These are phyloP conservation scores for Kitagawia praeruptora DNA, from an alignment of 129 eudicot genomes.

Conservation along the genomic window DNA sequence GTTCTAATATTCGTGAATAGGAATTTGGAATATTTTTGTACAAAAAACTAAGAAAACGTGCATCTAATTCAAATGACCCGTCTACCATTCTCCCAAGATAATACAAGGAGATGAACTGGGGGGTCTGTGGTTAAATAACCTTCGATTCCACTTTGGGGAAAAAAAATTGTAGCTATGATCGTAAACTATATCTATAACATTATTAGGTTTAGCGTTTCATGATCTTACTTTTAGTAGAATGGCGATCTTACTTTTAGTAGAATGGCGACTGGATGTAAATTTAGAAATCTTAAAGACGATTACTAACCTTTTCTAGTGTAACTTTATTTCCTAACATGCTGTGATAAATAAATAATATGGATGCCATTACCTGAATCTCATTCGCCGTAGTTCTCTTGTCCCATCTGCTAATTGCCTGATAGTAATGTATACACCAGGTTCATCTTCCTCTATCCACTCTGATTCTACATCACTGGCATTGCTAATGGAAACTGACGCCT, in stretches of 20 bases:
- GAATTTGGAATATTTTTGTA: background rate
- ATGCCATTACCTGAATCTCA: slow-evolving; percentile 68
- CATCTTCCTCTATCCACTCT: slow-evolving; percentile 94
- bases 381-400: slow-evolving; percentile 81
- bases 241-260: background rate
- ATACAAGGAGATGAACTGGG: no score
- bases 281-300: background rate
- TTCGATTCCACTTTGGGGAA: no score
- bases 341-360: background rate
- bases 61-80: no score
- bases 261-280: background rate
- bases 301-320: background rate
- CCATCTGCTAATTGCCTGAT: slow-evolving; percentile 94
- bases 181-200: no score
- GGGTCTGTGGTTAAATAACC: no score
- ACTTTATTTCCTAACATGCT: background rate
- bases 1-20: no score
- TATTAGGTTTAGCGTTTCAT: background rate
- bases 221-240: background rate
- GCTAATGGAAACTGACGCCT: slow-evolving; percentile 71
- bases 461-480: slow-evolving; percentile 91
- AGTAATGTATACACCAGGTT: slow-evolving; percentile 85
- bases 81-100: no score
- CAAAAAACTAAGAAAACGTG: no score
- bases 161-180: no score